Percentiles rank a stretch among this genome's conserved stretches.
Conservation (phyloP, 2,329 filamentous ascomycete species). For the Cordyceps pruinosa region DNA sequence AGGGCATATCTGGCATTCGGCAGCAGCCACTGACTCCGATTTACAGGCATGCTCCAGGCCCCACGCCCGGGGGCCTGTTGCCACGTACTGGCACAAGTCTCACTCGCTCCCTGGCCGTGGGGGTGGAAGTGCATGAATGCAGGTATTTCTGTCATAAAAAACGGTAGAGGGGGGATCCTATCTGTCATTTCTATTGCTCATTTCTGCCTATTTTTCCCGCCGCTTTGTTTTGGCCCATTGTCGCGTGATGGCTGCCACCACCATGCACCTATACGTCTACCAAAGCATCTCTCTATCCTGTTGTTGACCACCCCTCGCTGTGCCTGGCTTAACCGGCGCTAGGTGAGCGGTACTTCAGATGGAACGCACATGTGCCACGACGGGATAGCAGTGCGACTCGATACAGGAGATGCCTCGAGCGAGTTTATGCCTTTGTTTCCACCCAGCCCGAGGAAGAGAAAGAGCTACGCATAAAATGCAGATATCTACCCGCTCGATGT, state of each 20-base stretch:
- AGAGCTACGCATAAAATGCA: neutral
- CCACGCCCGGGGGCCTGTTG: neutral
- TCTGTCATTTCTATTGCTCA: neutral
- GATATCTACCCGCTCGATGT: neutral
- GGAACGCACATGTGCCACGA: conserved; percentile 1
- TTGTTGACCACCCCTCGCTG: neutral
- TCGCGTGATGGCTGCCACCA: neutral
- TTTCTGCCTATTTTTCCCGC: neutral
- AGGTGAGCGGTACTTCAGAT: conserved; percentile 5
- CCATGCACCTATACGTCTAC: neutral
- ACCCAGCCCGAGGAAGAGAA: neutral
- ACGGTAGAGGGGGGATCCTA: neutral
- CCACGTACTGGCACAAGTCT: neutral
- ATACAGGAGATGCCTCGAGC: neutral
- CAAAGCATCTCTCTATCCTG: no score
- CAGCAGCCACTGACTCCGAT: conserved; percentile 7
- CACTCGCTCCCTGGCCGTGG: neutral
- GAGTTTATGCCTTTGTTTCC: neutral
- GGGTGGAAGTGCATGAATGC: neutral
- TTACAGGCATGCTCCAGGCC: neutral
- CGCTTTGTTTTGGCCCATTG: neutral
- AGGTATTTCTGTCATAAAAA: neutral
- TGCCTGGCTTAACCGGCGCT: neutral
- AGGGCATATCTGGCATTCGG: conserved; percentile 7
- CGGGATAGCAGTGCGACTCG: neutral